Percentiles rank a stretch among this genome's conserved stretches.
These are phyloP conservation scores for Oryza glumipatula DNA, from an alignment of 176 grass and related monocot genomes.

Conservation along the genomic window DNA sequence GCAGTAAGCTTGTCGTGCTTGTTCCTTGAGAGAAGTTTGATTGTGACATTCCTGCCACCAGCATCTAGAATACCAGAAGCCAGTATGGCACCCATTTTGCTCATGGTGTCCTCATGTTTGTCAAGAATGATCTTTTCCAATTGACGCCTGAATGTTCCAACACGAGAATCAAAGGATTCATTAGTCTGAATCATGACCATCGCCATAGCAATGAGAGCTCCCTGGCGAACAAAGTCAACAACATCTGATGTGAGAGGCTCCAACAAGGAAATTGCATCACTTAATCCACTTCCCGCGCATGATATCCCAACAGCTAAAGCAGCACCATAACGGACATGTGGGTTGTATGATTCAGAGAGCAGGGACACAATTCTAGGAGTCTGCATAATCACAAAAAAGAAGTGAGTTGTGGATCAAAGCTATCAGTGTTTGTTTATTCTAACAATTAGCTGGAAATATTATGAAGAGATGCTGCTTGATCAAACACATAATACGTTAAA, in stretches of 20 bases:
- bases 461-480: constrained; percentile 4
- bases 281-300: constrained; percentile 90
- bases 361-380: constrained; percentile 98
- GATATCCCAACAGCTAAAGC: constrained; percentile 99
- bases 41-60: constrained; percentile 97
- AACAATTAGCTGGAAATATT: neutral
- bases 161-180: constrained; percentile 88
- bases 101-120: constrained; percentile 99
- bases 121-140: constrained; percentile 99
- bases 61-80: constrained; percentile 99
- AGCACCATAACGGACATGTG: constrained; percentile 97
- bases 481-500: neutral
- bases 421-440: constrained; percentile 2
- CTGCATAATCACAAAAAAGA: constrained; percentile 55
- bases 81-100: constrained; percentile 98
- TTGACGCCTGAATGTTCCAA: constrained; percentile 94
- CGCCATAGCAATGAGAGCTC: constrained; percentile 97
- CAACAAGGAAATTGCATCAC: constrained; percentile 97
- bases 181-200: constrained; percentile 99
- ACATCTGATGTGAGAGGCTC: constrained; percentile 99
- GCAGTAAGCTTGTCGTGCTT: constrained; percentile 97
- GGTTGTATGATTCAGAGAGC: constrained; percentile 98
- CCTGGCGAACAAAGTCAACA: constrained; percentile 96
- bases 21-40: constrained; percentile 87
- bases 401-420: constrained; percentile 26